Evolutionary conservation across 306 rosid genomes (phyloP), one percentile per base, ranked within the genome.

Genomic region (Boehmeria nivea): DNA sequence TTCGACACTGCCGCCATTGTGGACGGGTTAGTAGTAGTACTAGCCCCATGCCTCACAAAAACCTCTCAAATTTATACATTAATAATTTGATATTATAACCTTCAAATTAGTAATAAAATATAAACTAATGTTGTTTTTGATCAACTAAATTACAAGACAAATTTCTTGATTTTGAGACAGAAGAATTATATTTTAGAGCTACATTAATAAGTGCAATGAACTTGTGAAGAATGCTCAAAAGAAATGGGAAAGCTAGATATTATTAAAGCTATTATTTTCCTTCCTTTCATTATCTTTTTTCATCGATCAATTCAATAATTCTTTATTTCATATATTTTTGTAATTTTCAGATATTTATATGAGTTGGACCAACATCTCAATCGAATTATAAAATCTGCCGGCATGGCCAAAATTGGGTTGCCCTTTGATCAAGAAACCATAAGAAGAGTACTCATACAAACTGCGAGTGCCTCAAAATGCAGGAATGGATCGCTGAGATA

Each of bases 321-420:
- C 9, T 31, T 31, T n/a, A n/a, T n/a, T n/a, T n/a, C n/a, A n/a
- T n/a, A n/a, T n/a, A n/a, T n/a, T n/a, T n/a, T n/a, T n/a, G n/a
- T n/a, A n/a, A 10, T 31, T n/a, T 40, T 37, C 57, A 90, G 95
- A 47, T 68, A 72, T 65, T 68, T 90, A 0, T 90, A 87, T 3
- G 95, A 87, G 87, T 72, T 90, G 79, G 95, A 90, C 61, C 88
- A 87, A 65, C 98, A 90, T 66, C 81, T 90, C 31, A 87, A 86
- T 26, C 88, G 94, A 24, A 82, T 90, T 60, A 48, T 90, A 34
- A 66, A 81, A 54, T 90, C 98, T 43, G 94, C 98, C 45, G 66
- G 68, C 20, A 65, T 54, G 86, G 79, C 94, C 43, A 90, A 84
- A 62, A 82, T 90, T 53, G 57, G 54, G 25, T 77, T 70, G 24